Percentiles rank a stretch among this genome's conserved stretches.
Conservation (phyloP, 2,329 filamentous ascomycete genomes). For the Magnaporthales sp. region DNA sequence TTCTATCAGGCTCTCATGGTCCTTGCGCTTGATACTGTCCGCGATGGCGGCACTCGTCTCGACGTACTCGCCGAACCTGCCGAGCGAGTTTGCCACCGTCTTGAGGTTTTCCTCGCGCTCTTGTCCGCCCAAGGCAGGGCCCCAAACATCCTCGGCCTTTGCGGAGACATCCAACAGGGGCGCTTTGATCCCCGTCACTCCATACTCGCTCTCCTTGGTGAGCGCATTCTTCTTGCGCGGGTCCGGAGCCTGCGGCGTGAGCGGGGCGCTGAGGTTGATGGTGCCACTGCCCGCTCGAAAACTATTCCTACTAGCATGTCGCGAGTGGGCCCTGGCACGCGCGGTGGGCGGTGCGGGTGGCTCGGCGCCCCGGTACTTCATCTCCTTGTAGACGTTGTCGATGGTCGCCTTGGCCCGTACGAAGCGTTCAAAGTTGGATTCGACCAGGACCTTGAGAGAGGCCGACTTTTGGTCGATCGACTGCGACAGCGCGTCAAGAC, state of each 20-base stretch:
- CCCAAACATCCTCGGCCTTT: slow-evolving; percentile 97
- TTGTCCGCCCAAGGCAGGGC: slow-evolving; percentile 80
- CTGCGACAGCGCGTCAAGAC: slow-evolving; percentile 75
- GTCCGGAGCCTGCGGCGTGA: slow-evolving; percentile 33
- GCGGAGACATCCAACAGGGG: slow-evolving; percentile 84
- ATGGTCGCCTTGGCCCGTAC: slow-evolving; percentile 96
- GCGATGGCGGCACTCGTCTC: slow-evolving; percentile 70
- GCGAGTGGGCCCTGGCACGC: slow-evolving; percentile 44
- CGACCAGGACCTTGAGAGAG: slow-evolving; percentile 89
- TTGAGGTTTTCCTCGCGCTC: slow-evolving; percentile 88
- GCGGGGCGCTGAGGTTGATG: slow-evolving; percentile 25
- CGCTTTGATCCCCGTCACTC: slow-evolving; percentile 76
- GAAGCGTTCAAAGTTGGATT: slow-evolving; percentile 97
- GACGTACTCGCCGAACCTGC: slow-evolving; percentile 73
- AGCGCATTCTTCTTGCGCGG: slow-evolving; percentile 79
- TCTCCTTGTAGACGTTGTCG: slow-evolving; percentile 97
- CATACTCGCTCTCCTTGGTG: slow-evolving; percentile 86
- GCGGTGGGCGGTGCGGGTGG: slow-evolving; percentile 27
- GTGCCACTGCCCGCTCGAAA: slow-evolving; percentile 44
- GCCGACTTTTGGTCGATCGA: slow-evolving; percentile 98
- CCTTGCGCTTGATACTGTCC: slow-evolving; percentile 81
- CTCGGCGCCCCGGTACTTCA: slow-evolving; percentile 66
- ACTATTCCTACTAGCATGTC: slow-evolving; percentile 59
- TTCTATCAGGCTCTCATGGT: slow-evolving; percentile 81
- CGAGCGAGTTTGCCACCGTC: slow-evolving; percentile 64